These are phyloP conservation scores for Logfia minima DNA, from an alignment of 129 eudicot species.

Conservation along the genomic window DNA sequence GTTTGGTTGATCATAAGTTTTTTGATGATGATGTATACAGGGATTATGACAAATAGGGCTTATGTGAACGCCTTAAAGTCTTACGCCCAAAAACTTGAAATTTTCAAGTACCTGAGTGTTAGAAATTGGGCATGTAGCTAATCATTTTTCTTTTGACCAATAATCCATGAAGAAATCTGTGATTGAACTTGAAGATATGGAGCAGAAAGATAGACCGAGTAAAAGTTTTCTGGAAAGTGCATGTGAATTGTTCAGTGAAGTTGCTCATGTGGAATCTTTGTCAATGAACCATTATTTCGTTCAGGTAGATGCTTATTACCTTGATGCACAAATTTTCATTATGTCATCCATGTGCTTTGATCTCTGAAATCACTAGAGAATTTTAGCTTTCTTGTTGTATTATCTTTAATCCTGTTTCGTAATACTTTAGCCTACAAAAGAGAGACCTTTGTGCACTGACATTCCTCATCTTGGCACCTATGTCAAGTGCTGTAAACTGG, in stretches of 20 bases:
- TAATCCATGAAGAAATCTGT: constrained; percentile 19
- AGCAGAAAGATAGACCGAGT: background rate
- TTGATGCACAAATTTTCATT: background rate
- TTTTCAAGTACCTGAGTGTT: constrained; percentile 2
- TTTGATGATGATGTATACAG: background rate
- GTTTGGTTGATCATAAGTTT: background rate
- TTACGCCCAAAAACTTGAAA: constrained; percentile 13
- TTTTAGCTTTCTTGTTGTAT: no score
- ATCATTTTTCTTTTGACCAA: background rate
- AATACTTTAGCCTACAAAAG: no score
- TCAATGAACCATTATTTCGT: background rate
- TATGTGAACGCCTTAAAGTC: background rate
- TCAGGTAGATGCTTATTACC: constrained; percentile 17
- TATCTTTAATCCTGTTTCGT: no score
- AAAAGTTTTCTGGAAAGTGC: background rate
- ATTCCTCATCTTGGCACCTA: no score
- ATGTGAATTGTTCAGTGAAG: constrained; percentile 10
- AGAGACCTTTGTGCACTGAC: no score
- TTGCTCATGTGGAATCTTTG: constrained; percentile 28
- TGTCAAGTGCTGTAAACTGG: no score
- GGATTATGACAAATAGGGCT: background rate
- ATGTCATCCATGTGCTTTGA: background rate
- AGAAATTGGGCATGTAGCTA: background rate
- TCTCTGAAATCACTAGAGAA: no score
- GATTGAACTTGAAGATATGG: constrained; percentile 6